Conservation (phyloP, 2,329 filamentous ascomycete species). For the Xylaria sp. region DNA sequence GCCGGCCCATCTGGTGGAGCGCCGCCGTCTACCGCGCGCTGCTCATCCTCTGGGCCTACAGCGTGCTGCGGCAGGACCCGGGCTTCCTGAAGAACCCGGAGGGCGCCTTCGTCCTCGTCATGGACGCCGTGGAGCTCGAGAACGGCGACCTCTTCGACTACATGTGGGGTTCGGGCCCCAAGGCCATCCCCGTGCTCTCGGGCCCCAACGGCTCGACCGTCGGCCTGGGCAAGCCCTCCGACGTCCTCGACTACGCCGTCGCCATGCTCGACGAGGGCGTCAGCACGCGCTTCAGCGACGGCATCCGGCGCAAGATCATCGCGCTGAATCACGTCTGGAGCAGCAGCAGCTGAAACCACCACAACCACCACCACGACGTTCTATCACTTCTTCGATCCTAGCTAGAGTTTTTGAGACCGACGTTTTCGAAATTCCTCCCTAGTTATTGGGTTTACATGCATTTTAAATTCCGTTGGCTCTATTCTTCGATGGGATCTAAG, state of each 20-base stretch:
- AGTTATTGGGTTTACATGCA: not conserved
- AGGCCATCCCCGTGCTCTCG: constrained; percentile 53
- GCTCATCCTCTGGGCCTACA: constrained; percentile 71
- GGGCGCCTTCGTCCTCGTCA: constrained; percentile 43
- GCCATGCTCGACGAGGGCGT: constrained; percentile 53
- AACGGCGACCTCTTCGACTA: constrained; percentile 52
- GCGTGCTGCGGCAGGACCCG: constrained; percentile 62
- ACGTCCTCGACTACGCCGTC: constrained; percentile 55
- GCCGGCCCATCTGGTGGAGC: constrained; percentile 77
- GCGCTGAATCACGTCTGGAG: constrained; percentile 55
- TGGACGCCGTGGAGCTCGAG: constrained; percentile 56
- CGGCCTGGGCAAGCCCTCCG: constrained; percentile 52
- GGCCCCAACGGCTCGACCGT: constrained; percentile 48
- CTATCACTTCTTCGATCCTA: too few relatives aligned
- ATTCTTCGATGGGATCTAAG: not conserved
- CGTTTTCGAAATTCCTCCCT: too few relatives aligned
- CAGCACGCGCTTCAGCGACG: constrained; percentile 57
- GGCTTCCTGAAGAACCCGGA: constrained; percentile 49
- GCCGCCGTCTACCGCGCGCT: constrained; percentile 74
- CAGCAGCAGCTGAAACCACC: too few relatives aligned
- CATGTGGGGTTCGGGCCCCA: constrained; percentile 53
- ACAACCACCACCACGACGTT: too few relatives aligned
- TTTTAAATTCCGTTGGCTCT: not conserved
- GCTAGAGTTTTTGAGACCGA: not conserved
- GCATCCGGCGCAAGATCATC: constrained; percentile 57